Base-by-base conservation (phyloP, 1,284 basidiomycete genomes). In the Ceratobasidium sp. region DNA sequence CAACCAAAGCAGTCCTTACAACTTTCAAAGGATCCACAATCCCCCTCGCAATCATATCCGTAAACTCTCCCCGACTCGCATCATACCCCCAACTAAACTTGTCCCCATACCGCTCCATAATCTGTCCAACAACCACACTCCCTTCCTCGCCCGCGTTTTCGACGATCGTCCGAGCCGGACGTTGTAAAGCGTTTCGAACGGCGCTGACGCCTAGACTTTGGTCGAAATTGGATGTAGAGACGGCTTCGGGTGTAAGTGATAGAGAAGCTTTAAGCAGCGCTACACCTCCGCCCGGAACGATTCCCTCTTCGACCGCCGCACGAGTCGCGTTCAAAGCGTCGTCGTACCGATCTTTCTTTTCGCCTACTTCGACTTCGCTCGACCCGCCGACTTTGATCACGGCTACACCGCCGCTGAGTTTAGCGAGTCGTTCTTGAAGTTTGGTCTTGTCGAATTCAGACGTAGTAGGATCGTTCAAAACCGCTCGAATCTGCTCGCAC, bases 281-380 rank as follows among this genome's bases (percentile, higher is more conserved):
- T 49, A 95, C 93, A 86, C 97, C 97, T 86, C 97, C 97, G 80
- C 97, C 97, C 78, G 97, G 96, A 58, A 99, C 93, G 83, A 99
- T 98, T 84, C 97, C 97, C 86, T 98, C 96, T 88, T 98, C 97
- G 70, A 99, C 97, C 69, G 97, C 97, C 58, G 97, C 97, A 78
- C 97, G 94, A 5, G 97, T 99, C 23, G 97, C 97, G 86, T 98
- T 98, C 79, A 99, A 90, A 6, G 97, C 97, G 85, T 99, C 97
- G 84, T 99, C 97, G 86, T 98, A 99, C 72, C 97, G 91, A 86
- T 99, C 97, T 92, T 99, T 99, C 95, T 99, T 99, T 91, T 99
- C 97, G 20, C 97, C 91, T 81, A 99, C 97, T 88, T 99, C 97
- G 78, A 99, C 97, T 87, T 99, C 97, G 80, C 91, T 93, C 68